phyloP scores from a whole-genome alignment of 768 basidiomycete species.

The Tricholoma saponaceum region DNA sequence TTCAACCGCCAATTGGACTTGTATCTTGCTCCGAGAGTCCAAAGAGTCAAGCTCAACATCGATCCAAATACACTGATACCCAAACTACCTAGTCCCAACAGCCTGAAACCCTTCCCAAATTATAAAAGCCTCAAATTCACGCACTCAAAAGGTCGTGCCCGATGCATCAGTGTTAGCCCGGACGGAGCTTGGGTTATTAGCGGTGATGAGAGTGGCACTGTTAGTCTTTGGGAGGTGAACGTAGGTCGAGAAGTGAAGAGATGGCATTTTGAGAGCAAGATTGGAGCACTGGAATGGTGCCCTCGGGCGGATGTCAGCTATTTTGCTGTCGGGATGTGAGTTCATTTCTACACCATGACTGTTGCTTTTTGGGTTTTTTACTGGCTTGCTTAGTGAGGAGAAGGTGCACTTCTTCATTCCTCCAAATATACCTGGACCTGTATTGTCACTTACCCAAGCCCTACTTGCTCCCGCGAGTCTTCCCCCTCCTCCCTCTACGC shows the following conservation, averaged over 20 bases:
- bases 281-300: constrained; percentile 91
- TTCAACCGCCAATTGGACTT: constrained; percentile 94
- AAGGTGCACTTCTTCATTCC: constrained; percentile 77
- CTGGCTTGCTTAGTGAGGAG: constrained; percentile 57
- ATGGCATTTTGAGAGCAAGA: constrained; percentile 78
- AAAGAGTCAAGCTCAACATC: constrained; percentile 82
- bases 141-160: constrained; percentile 64
- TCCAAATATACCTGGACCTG: constrained; percentile 62
- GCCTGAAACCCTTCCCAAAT: constrained; percentile 91
- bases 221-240: constrained; percentile 88
- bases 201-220: constrained; percentile 84
- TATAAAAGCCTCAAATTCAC: constrained; percentile 69
- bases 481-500: constrained; percentile 48
- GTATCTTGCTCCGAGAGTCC: constrained; percentile 92
- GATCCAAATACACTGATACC: constrained; percentile 91
- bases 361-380: not conserved
- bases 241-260: constrained; percentile 85
- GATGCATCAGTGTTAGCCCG: constrained; percentile 78
- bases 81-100: constrained; percentile 88
- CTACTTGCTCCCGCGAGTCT: constrained; percentile 61
- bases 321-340: constrained; percentile 78
- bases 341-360: constrained; percentile 15
- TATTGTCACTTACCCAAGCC: constrained; percentile 56
- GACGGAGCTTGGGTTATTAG: constrained; percentile 90
- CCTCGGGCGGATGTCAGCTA: constrained; percentile 79